These are phyloP conservation scores for Casaregolazyma suthepensis DNA, from an alignment of 1,139 yeast species.

Conservation along the genomic window DNA sequence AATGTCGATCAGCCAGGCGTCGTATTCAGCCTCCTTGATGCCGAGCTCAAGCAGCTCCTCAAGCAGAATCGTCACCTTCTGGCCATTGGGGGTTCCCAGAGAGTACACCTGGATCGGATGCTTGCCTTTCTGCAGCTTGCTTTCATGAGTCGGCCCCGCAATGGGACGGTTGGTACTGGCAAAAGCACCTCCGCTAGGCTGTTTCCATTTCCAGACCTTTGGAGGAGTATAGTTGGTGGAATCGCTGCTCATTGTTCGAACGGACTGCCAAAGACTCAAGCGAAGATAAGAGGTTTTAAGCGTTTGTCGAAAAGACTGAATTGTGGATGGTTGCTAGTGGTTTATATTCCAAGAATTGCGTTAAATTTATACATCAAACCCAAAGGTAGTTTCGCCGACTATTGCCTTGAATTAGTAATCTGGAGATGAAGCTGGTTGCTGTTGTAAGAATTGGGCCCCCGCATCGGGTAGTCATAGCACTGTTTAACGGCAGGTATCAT, in stretches of 20 bases:
- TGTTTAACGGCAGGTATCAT: no score
- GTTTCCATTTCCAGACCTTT: not conserved
- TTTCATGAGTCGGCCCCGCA: not conserved
- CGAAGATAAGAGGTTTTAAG: not conserved
- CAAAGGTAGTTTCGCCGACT: no score
- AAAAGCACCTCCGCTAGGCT: not conserved
- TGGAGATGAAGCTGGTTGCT: no score
- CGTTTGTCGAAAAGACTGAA: not conserved
- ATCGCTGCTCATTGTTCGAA: not conserved
- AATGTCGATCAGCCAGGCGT: slow-evolving; percentile 29
- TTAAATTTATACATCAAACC: no score
- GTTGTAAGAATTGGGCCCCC: no score
- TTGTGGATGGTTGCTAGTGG: not conserved
- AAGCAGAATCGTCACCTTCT: slow-evolving; percentile 44
- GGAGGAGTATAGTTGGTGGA: not conserved
- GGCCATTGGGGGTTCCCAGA: slow-evolving; percentile 52
- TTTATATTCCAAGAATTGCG: no score
- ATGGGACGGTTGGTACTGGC: not conserved
- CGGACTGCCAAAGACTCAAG: not conserved
- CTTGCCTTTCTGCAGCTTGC: not conserved
- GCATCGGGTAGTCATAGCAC: no score
- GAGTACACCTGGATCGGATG: slow-evolving; percentile 39
- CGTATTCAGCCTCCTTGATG: slow-evolving; percentile 42
- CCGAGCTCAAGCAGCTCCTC: slow-evolving; percentile 42
- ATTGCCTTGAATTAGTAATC: no score